Evolutionary conservation across 2,329 filamentous ascomycete genomes (phyloP), one percentile per base, ranked within the genome.

Genomic region (Botryotinia calthae): DNA sequence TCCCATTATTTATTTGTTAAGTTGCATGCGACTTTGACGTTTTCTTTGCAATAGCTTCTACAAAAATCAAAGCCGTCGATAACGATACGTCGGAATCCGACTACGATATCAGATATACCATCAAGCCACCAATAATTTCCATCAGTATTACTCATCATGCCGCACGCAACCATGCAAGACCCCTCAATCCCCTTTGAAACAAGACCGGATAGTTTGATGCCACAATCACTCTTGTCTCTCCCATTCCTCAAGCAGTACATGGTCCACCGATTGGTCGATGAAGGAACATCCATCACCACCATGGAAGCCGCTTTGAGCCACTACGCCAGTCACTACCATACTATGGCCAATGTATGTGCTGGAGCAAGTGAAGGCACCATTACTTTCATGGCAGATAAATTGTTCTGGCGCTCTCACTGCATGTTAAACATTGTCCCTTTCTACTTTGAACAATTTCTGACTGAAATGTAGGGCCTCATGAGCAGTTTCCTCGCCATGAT

Each of bases 341-440:
- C 25, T 22, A 66, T 51, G 44, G 31, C 48, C n/a, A 25, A 37
- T 20, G 59, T 42, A 7, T 66, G 46, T 66, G 14, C 46, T 25
- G 64, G 64, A 20, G 64, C 46, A 20, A 66, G 44, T 2, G 46
- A 54, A 54, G 37, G 20, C 31, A 37, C 46, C 46, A 51, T 66
- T 22, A 66, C 64, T 7, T 66, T 54, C 44, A 51, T 66, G 31
- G 31, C 46, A 1, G 64, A 66, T 12, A 66, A 51, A 22, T 28
- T 54, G 31, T 66, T 66, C 31, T 66, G 64, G 64, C 31, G 9
- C 28, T n/a, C 31, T 54, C 31, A 66, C 46, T 66, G 64, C n/a
- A 51, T 20, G 64, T 66, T 20, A 18, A 10, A n/a, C 8, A 66
- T 28, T 8, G 16, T 3, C n/a, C 9, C 40, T 63, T 42, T 51